Base-by-base conservation (phyloP, 1,284 basidiomycete species). In the Tilletia setariae region DNA sequence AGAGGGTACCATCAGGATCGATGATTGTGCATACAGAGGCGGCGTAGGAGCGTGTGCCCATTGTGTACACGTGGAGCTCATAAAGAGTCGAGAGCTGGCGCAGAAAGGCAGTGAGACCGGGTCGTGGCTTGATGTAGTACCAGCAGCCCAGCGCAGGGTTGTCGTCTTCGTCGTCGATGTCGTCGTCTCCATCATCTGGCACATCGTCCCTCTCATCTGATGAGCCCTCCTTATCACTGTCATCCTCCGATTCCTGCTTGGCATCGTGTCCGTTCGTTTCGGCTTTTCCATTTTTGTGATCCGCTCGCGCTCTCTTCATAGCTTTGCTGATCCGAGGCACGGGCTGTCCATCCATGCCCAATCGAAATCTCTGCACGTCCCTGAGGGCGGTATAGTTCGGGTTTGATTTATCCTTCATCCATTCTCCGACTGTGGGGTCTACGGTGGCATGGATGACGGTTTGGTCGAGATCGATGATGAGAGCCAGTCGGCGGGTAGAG, bases 11-110 rank as follows among this genome's bases (percentile, higher is more conserved):
- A 67, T 91, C 89, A 11, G 94, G 92, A 84, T 98, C 95, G 80
- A 98, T 91, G 46, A 93, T 89, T 67, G 90, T 88, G 84, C 94
- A 97, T 19, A 98, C 94, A 83, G 94, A 89, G 83, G 94, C 91
- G 49, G 95, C 95, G 83, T 98, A 98, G 56, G 93, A 91, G 53
- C 95, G 88, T 21, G 95, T 98, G 67, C 95, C 95, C 94, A 98
- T 98, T 30, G 95, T 98, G 84, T 98, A 98, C 64, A 98, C 94
- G 83, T 98, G 95, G 91, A 98, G 92, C 84, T 98, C 93, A 84
- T 96, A 98, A 78, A 90, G 89, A 67, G 86, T 84, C 56, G 91
- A 87, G 74, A 92, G 87, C 59, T 87, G 85, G 70, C 86, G 83
- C 64, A 98, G 86, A 81, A 98, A 97, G 53, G 88, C 85, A 61